Evolutionary conservation across 108 stramenopile genomes (phyloP), one percentile per base, ranked within the genome.

Genomic region (Fragilariopsis cylindrus): DNA sequence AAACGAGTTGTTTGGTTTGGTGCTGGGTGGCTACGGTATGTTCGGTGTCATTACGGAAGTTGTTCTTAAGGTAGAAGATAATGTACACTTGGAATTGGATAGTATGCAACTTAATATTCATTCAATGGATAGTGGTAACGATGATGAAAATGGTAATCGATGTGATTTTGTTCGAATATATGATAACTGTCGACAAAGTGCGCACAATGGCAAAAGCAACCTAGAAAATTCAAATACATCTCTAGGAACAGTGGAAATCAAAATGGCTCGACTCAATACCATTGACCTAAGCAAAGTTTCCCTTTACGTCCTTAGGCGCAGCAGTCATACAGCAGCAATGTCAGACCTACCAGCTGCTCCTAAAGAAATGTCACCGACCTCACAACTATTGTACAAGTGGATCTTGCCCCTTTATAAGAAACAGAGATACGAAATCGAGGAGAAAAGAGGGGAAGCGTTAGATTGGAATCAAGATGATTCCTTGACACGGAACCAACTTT

Each of bases 201-300:
- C n/a, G 12, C 11, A 30, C 30, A 30, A 30, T 30, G 30, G 30
- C 30, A 30, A 30, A 30, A 30, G 30, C 30, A 30, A 30, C 30
- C 30, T 30, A 30, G 30, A 30, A 30, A 30, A 30, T 30, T 30
- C 30, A 30, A 30, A 30, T 30, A 30, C 30, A 30, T 30, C 30
- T 30, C 30, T 30, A 30, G 30, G 30, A 30, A 30, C 60, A 12
- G 60, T 62, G 12, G 60, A 62, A 16, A 62, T 62, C 21, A 62
- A 62, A 62, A 16, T 62, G n/a, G 60, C 60, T 16, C n/a, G 60
- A 18, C n/a, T 62, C 18, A 62, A 62, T 62, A 62, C 18, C 60
- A 13, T 62, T 19, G 3, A 13, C 11, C 3, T 62, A 13, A 19
- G 21, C 18, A 62, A 13, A 13, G 60, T 19, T 13, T 62, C 60